A percentile compares a stretch with the other conserved stretches of the same genome.
phyloP scores from a whole-genome alignment of 2,329 filamentous ascomycete genomes.

The Aspergillus sp. region DNA sequence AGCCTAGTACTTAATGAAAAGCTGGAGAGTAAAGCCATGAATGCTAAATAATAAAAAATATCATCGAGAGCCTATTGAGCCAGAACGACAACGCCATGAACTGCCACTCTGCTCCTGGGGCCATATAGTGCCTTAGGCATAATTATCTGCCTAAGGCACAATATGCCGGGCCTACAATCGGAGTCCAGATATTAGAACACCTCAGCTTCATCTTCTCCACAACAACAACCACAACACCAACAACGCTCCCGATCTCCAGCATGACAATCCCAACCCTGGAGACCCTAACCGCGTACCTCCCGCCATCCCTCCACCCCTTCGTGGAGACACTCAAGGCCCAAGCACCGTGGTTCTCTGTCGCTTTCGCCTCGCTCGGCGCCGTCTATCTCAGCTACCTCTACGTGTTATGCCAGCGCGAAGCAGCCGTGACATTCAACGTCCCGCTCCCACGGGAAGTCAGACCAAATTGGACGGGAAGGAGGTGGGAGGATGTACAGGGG shows the following conservation, averaged over 20 bases:
- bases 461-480: conserved; percentile 18
- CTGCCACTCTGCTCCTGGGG: too few relatives aligned
- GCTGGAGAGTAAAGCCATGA: too few relatives aligned
- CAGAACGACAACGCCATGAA: too few relatives aligned
- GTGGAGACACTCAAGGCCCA: conserved; percentile 14
- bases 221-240: conserved; percentile 9
- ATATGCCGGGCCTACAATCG: not conserved
- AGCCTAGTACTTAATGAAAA: too few relatives aligned
- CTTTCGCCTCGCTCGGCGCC: conserved; percentile 22
- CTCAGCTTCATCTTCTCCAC: not conserved
- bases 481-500: conserved; percentile 29
- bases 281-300: conserved; percentile 14
- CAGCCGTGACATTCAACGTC: conserved; percentile 31
- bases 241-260: conserved; percentile 5
- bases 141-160: not conserved
- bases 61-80: too few relatives aligned
- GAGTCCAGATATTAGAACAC: not conserved
- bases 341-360: conserved; percentile 16
- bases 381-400: conserved; percentile 27
- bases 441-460: conserved; percentile 29
- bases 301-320: conserved; percentile 14
- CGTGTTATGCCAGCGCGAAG: conserved; percentile 21
- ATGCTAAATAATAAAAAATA: too few relatives aligned
- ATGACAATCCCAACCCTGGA: conserved; percentile 21
- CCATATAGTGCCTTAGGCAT: too few relatives aligned